Evolutionary conservation across 2,329 filamentous ascomycete genomes (phyloP).

Genomic region (Nigrospora sphaerica): DNA sequence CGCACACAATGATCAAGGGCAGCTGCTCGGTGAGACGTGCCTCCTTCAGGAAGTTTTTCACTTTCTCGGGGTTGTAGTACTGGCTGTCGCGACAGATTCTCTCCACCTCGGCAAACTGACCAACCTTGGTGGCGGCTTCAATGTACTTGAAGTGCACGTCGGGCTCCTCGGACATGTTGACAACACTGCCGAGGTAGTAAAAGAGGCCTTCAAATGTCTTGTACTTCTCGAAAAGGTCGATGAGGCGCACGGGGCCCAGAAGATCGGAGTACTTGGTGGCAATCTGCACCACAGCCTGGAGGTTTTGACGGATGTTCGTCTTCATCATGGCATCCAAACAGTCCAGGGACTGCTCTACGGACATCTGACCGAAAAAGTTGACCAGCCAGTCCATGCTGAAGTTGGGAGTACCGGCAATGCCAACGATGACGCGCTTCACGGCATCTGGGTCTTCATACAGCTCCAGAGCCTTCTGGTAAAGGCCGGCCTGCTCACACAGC

Average conservation of each 20-base stretch:
- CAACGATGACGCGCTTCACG: slow-evolving; percentile 84
- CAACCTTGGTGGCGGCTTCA: slow-evolving; percentile 89
- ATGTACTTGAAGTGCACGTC: slow-evolving; percentile 99
- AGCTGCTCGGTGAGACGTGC: slow-evolving; percentile 87
- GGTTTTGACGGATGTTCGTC: slow-evolving; percentile 91
- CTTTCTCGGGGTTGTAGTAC: slow-evolving; percentile 85
- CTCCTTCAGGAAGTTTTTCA: slow-evolving; percentile 99
- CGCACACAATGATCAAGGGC: slow-evolving; percentile 95
- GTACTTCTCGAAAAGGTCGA: slow-evolving; percentile 95
- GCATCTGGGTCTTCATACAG: slow-evolving; percentile 86
- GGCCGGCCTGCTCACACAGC: slow-evolving; percentile 87
- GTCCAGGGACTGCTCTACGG: slow-evolving; percentile 89
- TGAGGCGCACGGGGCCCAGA: slow-evolving; percentile 77
- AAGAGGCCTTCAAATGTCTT: slow-evolving; percentile 94
- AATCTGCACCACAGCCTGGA: slow-evolving; percentile 90
- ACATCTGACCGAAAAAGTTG: slow-evolving; percentile 88
- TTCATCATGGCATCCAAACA: slow-evolving; percentile 96
- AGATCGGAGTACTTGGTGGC: slow-evolving; percentile 98
- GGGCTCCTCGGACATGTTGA: slow-evolving; percentile 90
- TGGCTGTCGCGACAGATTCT: slow-evolving; percentile 94
- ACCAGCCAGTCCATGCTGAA: slow-evolving; percentile 88
- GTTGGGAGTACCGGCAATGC: slow-evolving; percentile 74
- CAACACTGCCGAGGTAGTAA: slow-evolving; percentile 96
- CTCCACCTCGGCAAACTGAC: slow-evolving; percentile 92
- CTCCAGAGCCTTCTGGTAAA: slow-evolving; percentile 82